Evolutionary conservation across 441 rosid genomes (phyloP).

Genomic region (Raphanus hybrid): DNA sequence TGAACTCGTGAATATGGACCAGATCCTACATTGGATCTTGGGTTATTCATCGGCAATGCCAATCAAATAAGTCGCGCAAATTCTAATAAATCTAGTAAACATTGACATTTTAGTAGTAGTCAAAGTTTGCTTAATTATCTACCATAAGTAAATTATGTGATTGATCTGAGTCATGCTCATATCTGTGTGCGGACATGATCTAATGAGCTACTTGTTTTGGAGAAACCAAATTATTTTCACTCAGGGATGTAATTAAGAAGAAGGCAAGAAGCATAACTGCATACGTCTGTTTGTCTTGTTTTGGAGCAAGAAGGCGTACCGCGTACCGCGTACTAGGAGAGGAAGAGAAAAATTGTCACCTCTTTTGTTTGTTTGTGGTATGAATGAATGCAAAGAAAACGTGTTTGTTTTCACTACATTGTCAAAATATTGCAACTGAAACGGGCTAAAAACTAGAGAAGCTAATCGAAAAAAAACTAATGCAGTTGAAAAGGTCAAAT

Average conservation of each 20-base stretch:
- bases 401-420: no score
- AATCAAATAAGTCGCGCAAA: background rate
- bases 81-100: slow-evolving; percentile 1
- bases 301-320: background rate
- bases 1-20: background rate
- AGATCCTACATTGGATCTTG: background rate
- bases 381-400: no score
- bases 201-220: background rate
- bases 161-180: background rate
- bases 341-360: no score
- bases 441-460: no score
- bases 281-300: background rate
- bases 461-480: no score
- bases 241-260: background rate
- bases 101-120: background rate
- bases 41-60: background rate
- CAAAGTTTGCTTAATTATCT: background rate
- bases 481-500: no score
- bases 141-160: background rate
- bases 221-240: background rate
- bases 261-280: background rate
- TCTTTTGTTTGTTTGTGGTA: no score
- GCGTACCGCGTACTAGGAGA: background rate
- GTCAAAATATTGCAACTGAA: no score
- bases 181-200: background rate